Evolutionary conservation across 2,329 filamentous ascomycete genomes (phyloP).

Genomic region (Clonostachys byssicola): DNA sequence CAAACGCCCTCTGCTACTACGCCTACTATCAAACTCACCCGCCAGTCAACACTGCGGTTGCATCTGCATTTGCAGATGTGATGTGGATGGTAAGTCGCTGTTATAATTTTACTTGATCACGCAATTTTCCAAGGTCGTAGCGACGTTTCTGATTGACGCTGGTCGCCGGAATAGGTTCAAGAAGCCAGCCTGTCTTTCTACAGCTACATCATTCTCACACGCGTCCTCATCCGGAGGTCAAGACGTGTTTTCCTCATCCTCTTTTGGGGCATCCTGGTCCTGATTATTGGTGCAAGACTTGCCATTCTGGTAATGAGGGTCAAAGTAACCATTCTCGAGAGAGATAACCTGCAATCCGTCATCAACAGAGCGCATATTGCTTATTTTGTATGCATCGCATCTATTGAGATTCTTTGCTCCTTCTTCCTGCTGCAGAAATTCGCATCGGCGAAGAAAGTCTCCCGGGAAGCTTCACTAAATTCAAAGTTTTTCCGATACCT

Average conservation of each 20-base stretch:
- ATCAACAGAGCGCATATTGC: conserved; percentile 22
- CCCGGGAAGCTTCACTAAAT: conserved; percentile 15
- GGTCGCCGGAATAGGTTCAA: conserved; percentile 23
- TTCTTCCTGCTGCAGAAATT: conserved; percentile 33
- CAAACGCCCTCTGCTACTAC: conserved; percentile 37
- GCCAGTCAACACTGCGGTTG: conserved; percentile 17
- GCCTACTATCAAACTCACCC: conserved; percentile 27
- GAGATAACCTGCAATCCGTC: conserved; percentile 7
- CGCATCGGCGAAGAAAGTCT: conserved; percentile 19
- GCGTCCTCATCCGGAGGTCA: conserved; percentile 38
- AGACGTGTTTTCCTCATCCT: conserved; percentile 41
- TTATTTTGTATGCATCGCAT: conserved; percentile 34
- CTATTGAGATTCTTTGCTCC: conserved; percentile 31
- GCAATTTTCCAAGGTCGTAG: background rate
- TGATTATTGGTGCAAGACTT: conserved; percentile 44
- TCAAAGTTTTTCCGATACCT: conserved; percentile 28
- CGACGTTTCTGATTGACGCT: background rate
- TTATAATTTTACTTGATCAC: background rate
- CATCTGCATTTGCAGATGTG: conserved; percentile 31
- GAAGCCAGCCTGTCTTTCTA: conserved; percentile 39
- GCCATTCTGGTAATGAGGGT: conserved; percentile 24
- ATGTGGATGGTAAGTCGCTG: conserved; percentile 27
- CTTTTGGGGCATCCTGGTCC: conserved; percentile 52
- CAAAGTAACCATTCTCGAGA: conserved; percentile 12
- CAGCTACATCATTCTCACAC: conserved; percentile 47